Evolutionary conservation across 805 yeast species (phyloP).

Genomic region (Barnettozyma botsteinii): DNA sequence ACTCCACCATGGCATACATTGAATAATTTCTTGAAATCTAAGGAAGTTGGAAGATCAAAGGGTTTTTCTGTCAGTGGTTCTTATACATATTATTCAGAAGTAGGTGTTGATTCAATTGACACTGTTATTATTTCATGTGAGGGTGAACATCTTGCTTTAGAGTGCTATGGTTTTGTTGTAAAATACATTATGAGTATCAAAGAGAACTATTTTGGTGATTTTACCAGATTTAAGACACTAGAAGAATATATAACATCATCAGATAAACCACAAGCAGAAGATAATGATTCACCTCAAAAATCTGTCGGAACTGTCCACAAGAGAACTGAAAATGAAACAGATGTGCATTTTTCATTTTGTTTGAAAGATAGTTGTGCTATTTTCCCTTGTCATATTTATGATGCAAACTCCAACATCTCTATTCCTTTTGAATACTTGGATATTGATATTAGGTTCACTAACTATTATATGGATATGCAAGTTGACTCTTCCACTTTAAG

Average conservation of each 20-base stretch:
- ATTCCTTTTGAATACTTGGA: slow-evolving; percentile 60
- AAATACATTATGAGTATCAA: slow-evolving; percentile 68
- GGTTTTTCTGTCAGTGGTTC: slow-evolving; percentile 59
- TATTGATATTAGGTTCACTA: slow-evolving; percentile 79
- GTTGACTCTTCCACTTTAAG: slow-evolving; percentile 59
- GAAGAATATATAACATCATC: slow-evolving; percentile 61
- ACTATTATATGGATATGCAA: slow-evolving; percentile 90
- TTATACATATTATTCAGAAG: slow-evolving; percentile 51
- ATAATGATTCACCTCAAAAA: neutral
- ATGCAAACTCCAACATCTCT: slow-evolving; percentile 53
- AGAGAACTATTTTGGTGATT: slow-evolving; percentile 89
- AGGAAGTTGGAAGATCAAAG: slow-evolving; percentile 61
- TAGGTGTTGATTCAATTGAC: slow-evolving; percentile 66
- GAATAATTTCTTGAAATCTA: slow-evolving; percentile 58
- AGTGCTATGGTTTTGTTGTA: slow-evolving; percentile 74
- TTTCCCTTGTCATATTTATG: slow-evolving; percentile 69
- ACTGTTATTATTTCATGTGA: slow-evolving; percentile 57
- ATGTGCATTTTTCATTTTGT: slow-evolving; percentile 65
- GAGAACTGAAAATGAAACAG: slow-evolving; percentile 66
- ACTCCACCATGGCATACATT: slow-evolving; percentile 93
- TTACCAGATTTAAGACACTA: slow-evolving; percentile 74
- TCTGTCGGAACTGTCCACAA: slow-evolving; percentile 19
- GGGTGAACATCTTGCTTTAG: slow-evolving; percentile 61
- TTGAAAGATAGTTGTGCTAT: slow-evolving; percentile 66
- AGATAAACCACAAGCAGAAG: slow-evolving; percentile 2